Evolutionary conservation across 2,329 filamentous ascomycete genomes (phyloP).

Genomic region (Davidsoniella australis): DNA sequence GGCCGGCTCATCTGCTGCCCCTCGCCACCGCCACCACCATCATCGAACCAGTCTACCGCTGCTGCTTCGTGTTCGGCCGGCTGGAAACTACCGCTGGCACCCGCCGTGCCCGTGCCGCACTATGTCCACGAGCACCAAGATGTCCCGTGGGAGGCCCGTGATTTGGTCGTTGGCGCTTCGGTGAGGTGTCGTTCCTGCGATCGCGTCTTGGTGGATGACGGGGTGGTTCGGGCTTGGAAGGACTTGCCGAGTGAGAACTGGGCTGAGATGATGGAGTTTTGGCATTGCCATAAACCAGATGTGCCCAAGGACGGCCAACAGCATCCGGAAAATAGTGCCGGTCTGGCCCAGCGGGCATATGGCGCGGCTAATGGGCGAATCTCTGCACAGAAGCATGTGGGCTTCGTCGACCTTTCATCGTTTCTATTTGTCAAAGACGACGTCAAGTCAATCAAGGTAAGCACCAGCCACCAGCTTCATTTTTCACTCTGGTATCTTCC

Average conservation of each 20-base stretch:
- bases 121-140: constrained; percentile 23
- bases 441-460: constrained; percentile 31
- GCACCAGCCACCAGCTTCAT: constrained; percentile 14
- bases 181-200: constrained; percentile 28
- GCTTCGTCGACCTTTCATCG: constrained; percentile 66
- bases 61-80: constrained; percentile 22
- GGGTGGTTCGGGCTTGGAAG: constrained; percentile 50
- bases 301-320: constrained; percentile 32
- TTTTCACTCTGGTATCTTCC: background rate
- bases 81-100: constrained; percentile 35
- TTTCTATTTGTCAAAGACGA: constrained; percentile 56
- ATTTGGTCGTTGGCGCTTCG: constrained; percentile 24
- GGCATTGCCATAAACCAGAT: constrained; percentile 94
- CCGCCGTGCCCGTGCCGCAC: constrained; percentile 15
- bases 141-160: constrained; percentile 39
- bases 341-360: constrained; percentile 52
- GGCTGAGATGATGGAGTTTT: constrained; percentile 99
- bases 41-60: constrained; percentile 10
- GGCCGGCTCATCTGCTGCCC: constrained; percentile 17
- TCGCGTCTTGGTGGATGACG: constrained; percentile 22
- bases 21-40: constrained; percentile 15
- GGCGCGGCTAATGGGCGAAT: constrained; percentile 59
- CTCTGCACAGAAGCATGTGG: constrained; percentile 44
- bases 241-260: constrained; percentile 92
- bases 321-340: background rate